Percentiles rank a stretch among this genome's conserved stretches.
Evolutionary conservation across 2,329 filamentous ascomycete species (phyloP).

Genomic region (Coniochaeta hoffmannii): DNA sequence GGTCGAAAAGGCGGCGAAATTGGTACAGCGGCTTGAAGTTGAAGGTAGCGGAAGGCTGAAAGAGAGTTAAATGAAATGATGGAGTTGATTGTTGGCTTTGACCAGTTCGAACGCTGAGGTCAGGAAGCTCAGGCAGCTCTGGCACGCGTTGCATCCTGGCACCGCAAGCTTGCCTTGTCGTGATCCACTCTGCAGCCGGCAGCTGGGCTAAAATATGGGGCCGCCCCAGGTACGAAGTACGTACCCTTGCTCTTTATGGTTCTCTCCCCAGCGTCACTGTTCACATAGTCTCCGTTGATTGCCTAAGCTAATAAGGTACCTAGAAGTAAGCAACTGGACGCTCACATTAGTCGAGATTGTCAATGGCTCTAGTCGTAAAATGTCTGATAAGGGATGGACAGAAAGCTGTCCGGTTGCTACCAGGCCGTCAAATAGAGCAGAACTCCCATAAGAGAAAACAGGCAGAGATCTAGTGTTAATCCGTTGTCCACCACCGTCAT

Average conservation of each 20-base stretch:
- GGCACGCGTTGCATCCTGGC: slow-evolving; percentile 19
- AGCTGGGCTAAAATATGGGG: background rate
- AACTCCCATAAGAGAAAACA: too few species aligned
- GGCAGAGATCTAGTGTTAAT: too few species aligned
- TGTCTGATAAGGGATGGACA: too few species aligned
- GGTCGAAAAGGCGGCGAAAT: background rate
- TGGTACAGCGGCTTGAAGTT: slow-evolving; percentile 13
- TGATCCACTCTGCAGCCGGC: background rate
- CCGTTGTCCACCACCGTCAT: too few species aligned
- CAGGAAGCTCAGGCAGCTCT: slow-evolving; percentile 33
- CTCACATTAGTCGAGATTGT: too few species aligned
- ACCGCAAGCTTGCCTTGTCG: background rate
- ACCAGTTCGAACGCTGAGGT: too few species aligned
- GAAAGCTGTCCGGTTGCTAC: too few species aligned
- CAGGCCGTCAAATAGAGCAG: too few species aligned
- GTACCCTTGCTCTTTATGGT: background rate
- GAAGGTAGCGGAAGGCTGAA: slow-evolving; percentile 9
- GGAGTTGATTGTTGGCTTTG: background rate
- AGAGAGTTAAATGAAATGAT: slow-evolving; percentile 6
- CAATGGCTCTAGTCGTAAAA: too few species aligned
- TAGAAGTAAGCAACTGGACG: too few species aligned
- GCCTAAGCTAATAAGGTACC: too few species aligned
- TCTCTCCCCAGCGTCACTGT: background rate
- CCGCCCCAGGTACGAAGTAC: background rate
- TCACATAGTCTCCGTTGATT: too few species aligned